A percentile compares a stretch with the other conserved stretches of the same genome.
These are phyloP conservation scores for Scleroderma citrinum DNA, from an alignment of 768 basidiomycete genomes.

Conservation along the genomic window DNA sequence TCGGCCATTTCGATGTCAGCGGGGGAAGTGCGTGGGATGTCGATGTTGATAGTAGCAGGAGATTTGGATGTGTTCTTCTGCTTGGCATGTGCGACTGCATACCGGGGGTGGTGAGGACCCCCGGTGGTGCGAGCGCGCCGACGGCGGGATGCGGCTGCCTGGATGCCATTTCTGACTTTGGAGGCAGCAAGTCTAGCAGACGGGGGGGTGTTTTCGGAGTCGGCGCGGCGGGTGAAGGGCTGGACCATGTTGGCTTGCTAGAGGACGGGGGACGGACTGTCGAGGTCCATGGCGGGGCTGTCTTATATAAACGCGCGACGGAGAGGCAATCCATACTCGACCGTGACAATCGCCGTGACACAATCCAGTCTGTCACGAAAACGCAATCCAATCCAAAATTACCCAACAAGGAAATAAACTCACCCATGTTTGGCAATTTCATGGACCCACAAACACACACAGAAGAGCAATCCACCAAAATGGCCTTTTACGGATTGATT, in stretches of 20 bases:
- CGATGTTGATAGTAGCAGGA: conserved; percentile 23
- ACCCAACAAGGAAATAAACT: conserved; percentile 10
- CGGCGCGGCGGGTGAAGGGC: conserved; percentile 15
- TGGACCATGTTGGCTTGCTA: conserved; percentile 23
- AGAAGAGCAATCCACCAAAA: conserved; percentile 22
- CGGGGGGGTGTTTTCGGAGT: conserved; percentile 33
- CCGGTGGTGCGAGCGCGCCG: conserved; percentile 34
- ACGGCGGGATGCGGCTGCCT: conserved; percentile 30
- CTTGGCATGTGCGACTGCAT: conserved; percentile 35
- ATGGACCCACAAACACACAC: conserved; percentile 26
- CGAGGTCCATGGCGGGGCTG: conserved; percentile 5
- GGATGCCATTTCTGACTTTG: conserved; percentile 25
- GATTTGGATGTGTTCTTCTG: conserved; percentile 19
- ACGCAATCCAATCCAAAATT: conserved; percentile 26
- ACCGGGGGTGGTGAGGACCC: conserved; percentile 25
- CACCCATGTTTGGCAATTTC: conserved; percentile 21
- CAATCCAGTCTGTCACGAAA: conserved; percentile 23
- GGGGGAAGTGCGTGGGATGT: conserved; percentile 16
- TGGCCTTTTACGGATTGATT: neutral
- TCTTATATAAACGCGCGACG: conserved; percentile 18
- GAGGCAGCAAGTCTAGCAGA: conserved; percentile 1
- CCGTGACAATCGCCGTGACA: conserved; percentile 18
- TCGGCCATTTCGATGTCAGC: conserved; percentile 4
- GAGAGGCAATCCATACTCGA: conserved; percentile 6
- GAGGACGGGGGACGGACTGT: conserved; percentile 1